Percentiles rank a stretch among this genome's conserved stretches.
phyloP scores from a whole-genome alignment of 495 filamentous ascomycete species.

The Hypoxylon subgilvum region DNA sequence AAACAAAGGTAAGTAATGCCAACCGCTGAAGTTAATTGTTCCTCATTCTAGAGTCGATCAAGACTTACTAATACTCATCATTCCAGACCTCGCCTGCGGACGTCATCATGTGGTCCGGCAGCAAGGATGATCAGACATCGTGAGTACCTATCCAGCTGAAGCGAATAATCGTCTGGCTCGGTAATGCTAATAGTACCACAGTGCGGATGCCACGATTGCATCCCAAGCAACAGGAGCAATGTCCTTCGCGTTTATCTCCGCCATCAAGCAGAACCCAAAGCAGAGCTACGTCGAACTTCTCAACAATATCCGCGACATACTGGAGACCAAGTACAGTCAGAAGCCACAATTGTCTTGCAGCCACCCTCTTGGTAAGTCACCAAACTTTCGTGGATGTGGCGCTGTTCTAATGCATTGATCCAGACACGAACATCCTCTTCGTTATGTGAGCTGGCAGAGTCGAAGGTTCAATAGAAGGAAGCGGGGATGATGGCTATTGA shows the following conservation, averaged over 20 bases:
- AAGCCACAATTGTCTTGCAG: conserved; percentile 97
- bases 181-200: conserved; percentile 33
- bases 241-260: conserved; percentile 92
- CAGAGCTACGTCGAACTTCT: conserved; percentile 95
- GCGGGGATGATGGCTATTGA: not conserved
- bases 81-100: conserved; percentile 83
- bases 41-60: conserved; percentile 26
- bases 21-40: not conserved
- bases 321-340: conserved; percentile 85
- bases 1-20: conserved; percentile 71
- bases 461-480: not conserved
- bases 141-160: conserved; percentile 53
- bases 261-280: conserved; percentile 89
- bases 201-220: conserved; percentile 66
- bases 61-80: conserved; percentile 32
- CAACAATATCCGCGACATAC: conserved; percentile 90
- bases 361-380: conserved; percentile 82
- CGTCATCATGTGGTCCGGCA: conserved; percentile 97
- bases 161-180: conserved; percentile 22
- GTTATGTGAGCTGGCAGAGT: conserved; percentile 48
- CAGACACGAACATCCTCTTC: conserved; percentile 54
- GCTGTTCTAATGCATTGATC: conserved; percentile 27
- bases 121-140: conserved; percentile 95
- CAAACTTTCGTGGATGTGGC: conserved; percentile 17
- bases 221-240: conserved; percentile 95